These are phyloP conservation scores for Puccinia sorghi DNA, from an alignment of 1,284 basidiomycete genomes.

Conservation along the genomic window DNA sequence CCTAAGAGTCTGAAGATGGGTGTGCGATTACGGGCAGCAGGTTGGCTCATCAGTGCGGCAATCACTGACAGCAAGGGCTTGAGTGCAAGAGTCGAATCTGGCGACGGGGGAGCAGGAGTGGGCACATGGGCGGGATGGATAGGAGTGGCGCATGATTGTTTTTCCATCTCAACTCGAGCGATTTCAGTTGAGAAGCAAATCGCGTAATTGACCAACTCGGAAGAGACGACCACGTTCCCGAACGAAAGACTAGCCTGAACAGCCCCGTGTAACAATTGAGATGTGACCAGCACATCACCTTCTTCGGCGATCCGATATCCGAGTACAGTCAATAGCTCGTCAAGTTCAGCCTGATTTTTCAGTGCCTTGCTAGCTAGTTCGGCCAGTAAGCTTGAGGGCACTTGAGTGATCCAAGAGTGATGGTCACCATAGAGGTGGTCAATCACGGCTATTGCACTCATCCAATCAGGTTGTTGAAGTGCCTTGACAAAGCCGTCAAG, in stretches of 20 bases:
- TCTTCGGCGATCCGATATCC: constrained; percentile 47
- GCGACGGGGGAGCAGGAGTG: not conserved
- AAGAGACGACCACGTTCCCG: constrained; percentile 30
- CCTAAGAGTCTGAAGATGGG: constrained; percentile 27
- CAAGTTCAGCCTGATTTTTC: constrained; percentile 5
- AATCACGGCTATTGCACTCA: constrained; percentile 9
- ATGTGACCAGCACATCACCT: constrained; percentile 19
- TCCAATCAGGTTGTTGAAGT: constrained; percentile 26
- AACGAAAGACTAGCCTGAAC: constrained; percentile 37
- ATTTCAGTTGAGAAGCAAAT: constrained; percentile 44
- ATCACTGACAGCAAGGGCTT: constrained; percentile 41
- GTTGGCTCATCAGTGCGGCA: constrained; percentile 33
- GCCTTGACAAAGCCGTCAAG: constrained; percentile 33
- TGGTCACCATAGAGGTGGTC: constrained; percentile 17
- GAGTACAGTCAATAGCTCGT: constrained; percentile 26
- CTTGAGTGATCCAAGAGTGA: constrained; percentile 1
- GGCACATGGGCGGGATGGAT: not conserved
- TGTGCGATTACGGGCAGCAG: constrained; percentile 27
- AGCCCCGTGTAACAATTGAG: constrained; percentile 41
- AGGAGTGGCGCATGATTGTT: constrained; percentile 23
- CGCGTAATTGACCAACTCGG: constrained; percentile 36
- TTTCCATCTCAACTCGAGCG: constrained; percentile 46
- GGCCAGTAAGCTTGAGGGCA: constrained; percentile 40
- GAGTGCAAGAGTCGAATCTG: constrained; percentile 30
- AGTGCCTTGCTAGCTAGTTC: constrained; percentile 38